Evolutionary conservation across 176 grass and related monocot species (phyloP).

Genomic region (Zizania latifolia): DNA sequence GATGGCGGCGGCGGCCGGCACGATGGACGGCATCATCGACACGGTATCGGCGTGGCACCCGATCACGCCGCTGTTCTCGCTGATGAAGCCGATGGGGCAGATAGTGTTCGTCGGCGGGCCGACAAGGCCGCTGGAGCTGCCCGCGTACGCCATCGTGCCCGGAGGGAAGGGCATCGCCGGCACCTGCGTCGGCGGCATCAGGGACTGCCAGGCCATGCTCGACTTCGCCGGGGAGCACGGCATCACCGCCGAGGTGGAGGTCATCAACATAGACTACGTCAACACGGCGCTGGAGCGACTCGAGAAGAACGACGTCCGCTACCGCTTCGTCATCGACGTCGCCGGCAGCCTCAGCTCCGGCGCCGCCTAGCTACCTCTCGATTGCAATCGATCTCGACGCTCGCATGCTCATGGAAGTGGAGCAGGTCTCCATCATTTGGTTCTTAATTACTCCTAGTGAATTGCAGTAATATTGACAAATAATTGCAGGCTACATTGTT

Average conservation of each 20-base stretch:
- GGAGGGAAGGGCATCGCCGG: slow-evolving; percentile 53
- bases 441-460: background rate
- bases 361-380: too few species aligned
- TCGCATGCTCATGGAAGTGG: too few species aligned
- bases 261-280: slow-evolving; percentile 63
- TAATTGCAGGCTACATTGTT: background rate
- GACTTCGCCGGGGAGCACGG: slow-evolving; percentile 52
- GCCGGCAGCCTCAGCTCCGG: slow-evolving; percentile 24
- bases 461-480: background rate
- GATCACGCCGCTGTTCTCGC: slow-evolving; percentile 33
- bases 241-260: slow-evolving; percentile 56
- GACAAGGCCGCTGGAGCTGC: slow-evolving; percentile 54
- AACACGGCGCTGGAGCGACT: slow-evolving; percentile 63
- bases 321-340: slow-evolving; percentile 61
- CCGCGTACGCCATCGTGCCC: slow-evolving; percentile 43
- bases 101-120: slow-evolving; percentile 59
- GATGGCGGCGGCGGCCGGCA: slow-evolving; percentile 43
- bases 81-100: slow-evolving; percentile 51
- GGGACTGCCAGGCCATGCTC: slow-evolving; percentile 62
- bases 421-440: background rate
- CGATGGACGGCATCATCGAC: slow-evolving; percentile 66
- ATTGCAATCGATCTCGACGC: too few species aligned
- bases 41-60: slow-evolving; percentile 66
- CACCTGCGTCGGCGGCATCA: slow-evolving; percentile 46
- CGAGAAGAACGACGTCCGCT: slow-evolving; percentile 56